Evolutionary conservation across 1,284 basidiomycete genomes (phyloP), one percentile per base, ranked within the genome.

Genomic region (Microbotryomycetes sp.): DNA sequence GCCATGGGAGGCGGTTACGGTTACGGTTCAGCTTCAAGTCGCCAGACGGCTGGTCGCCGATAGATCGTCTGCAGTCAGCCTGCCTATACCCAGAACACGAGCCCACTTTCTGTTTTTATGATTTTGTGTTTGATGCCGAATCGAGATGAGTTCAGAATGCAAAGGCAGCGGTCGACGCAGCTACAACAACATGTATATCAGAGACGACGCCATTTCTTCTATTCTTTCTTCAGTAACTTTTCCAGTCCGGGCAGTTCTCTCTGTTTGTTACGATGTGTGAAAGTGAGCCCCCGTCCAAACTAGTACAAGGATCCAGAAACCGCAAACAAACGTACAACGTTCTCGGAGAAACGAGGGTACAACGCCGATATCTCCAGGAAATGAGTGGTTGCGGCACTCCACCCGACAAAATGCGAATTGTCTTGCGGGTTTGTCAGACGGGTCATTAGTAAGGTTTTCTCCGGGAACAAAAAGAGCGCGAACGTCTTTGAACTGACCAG

Each of bases 371-470:
- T 46, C 49, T 67, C 65, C 52, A 67, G 51, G 29, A 67, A 67
- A 30, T 67, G 65, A 16, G 59, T 67, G 51, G 65, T 67, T 27
- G 62, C 59, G 24, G 62, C 62, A 46, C 41, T 48, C 65, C 65
- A 67, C 23, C 50, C 35, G 35, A 41, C 35, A 41, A 41, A 41
- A 18, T 41, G 35, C 9, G 35, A 41, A 41, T 41, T 41, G 35
- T 41, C 35, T 41, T n/a, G n/a, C n/a, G n/a, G n/a, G n/a, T n/a
- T n/a, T n/a, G n/a, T n/a, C n/a, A n/a, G n/a, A n/a, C n/a, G n/a
- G n/a, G n/a, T n/a, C n/a, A n/a, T n/a, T n/a, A n/a, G n/a, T n/a
- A n/a, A n/a, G n/a, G n/a, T n/a, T n/a, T n/a, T n/a, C n/a, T n/a
- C n/a, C n/a, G n/a, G n/a, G n/a, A n/a, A n/a, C n/a, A n/a, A n/a